Evolutionary conservation across 2,329 filamentous ascomycete species (phyloP), one percentile per base, ranked within the genome.

Genomic region (Talaromyces marneffei): DNA sequence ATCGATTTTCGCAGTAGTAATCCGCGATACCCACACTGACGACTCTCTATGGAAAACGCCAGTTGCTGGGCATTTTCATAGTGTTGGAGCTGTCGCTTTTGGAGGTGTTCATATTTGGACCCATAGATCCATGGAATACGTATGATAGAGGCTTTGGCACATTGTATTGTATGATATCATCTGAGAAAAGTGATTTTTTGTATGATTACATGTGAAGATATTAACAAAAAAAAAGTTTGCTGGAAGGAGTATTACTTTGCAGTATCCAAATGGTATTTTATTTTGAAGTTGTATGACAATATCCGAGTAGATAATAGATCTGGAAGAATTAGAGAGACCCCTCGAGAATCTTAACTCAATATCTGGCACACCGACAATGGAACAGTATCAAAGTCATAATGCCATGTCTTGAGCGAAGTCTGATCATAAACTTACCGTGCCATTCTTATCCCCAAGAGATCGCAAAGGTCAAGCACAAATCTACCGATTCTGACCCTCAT

Each of bases 351-450:
- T 23, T 42, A n/a, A 23, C 2, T 46, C 20, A 7, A 6, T 25
- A 46, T 25, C 23, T 71, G 77, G 62, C 76, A 78, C 1, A 77
- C 67, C 14, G 75, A 74, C 20, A 77, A 14, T 57, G 76, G 74
- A 59, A 74, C 76, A 14, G 74, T 74, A 66, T 72, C 67, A 37
- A 78, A 71, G 12, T 70, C 69, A 37, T 77, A 78, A 20, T 68
- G 71, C 74, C 75, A 79, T 39, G 68, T 75, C 33, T 78, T 71
- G 50, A 77, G 67, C 2, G 70, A 74, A n/a, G 65, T 66, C 67
- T 75, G 64, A 59, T 79, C 77, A 37, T 70, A 67, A 0, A 10
- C 73, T 69, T 31, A 77, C 76, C 69, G 25, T 74, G 70, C 48
- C 71, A 16, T 67, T 65, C 14, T 59, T 66, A 56, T 63, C 64